Evolutionary conservation across 345 rosid species (phyloP), one percentile per base, ranked within the genome.

Genomic region (Brassica rapa): DNA sequence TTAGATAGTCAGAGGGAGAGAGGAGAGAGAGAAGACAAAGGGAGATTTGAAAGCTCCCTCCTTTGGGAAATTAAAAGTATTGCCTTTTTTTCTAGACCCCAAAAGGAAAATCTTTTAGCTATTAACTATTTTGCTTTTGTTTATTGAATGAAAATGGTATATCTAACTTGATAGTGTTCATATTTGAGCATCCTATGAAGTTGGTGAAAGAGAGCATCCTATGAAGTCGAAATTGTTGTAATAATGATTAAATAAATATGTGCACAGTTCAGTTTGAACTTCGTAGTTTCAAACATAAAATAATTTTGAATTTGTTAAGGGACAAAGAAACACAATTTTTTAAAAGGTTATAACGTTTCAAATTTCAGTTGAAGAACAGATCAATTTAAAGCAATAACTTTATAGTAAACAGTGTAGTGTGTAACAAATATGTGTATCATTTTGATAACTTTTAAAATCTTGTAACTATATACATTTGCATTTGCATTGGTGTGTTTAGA

Each of bases 341-440:
- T n/a, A 56, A 63, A 70, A 51, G 80, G 24, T 51, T 64, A 64
- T 53, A 63, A 71, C 75, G 81, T 53, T 77, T 71, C 60, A 65
- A 27, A 37, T 39, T 53, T 77, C 81, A 71, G 66, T 67, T 77
- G 81, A 62, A 16, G 23, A 62, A 77, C 64, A 23, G 3, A 10
- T 24, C 14, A 66, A 71, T 41, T 60, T 72, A 78, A 78, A 72
- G 77, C 41, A 46, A 32, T 8, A 41, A 60, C 82, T 79, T 79
- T 78, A 66, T 66, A 21, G 77, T 78, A 59, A 66, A 78, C 68
- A 70, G 77, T 66, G 82, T 62, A 66, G 1, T 56, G 62, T 70
- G 27, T 39, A 75, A 11, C 30, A 23, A 8, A 66, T 57, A 66
- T 57, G 49, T 29, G 68, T 41, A 41, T 16, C 69, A 68, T 63